Conservation (phyloP, 176 grass and related monocot genomes). For the Elaeis guineensis region DNA sequence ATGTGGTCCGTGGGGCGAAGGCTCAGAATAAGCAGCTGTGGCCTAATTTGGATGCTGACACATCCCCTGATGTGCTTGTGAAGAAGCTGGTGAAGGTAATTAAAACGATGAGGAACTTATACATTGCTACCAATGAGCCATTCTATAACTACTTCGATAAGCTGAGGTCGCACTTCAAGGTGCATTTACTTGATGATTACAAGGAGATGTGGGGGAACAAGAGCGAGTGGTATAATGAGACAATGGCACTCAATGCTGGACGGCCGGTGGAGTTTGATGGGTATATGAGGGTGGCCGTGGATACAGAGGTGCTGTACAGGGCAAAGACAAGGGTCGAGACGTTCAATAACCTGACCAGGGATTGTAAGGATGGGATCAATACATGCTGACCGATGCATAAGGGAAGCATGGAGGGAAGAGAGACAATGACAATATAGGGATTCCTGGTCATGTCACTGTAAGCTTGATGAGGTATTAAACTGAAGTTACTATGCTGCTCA, state of each 20-base stretch:
- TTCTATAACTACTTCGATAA: conserved; percentile 89
- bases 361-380: conserved; percentile 98
- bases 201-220: conserved; percentile 71
- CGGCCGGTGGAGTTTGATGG: conserved; percentile 59
- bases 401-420: too few relatives aligned
- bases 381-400: conserved; percentile 30
- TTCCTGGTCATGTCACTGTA: too few relatives aligned
- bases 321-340: conserved; percentile 67
- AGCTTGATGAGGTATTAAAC: too few relatives aligned
- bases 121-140: conserved; percentile 79
- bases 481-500: too few relatives aligned
- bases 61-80: conserved; percentile 53
- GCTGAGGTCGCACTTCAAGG: conserved; percentile 74
- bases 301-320: conserved; percentile 83
- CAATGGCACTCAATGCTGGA: conserved; percentile 43
- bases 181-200: conserved; percentile 95
- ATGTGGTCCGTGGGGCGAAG: conserved; percentile 86
- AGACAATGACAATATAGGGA: too few relatives aligned
- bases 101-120: conserved; percentile 53
- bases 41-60: conserved; percentile 75
- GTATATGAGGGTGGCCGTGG: conserved; percentile 87
- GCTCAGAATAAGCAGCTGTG: conserved; percentile 62
- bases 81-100: conserved; percentile 56
- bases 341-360: conserved; percentile 89
- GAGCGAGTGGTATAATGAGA: conserved; percentile 93